Percentiles rank a stretch among this genome's conserved stretches.
These are phyloP conservation scores for Nothophytophthora sp. DNA, from an alignment of 352 stramenopile genomes.

Conservation along the genomic window DNA sequence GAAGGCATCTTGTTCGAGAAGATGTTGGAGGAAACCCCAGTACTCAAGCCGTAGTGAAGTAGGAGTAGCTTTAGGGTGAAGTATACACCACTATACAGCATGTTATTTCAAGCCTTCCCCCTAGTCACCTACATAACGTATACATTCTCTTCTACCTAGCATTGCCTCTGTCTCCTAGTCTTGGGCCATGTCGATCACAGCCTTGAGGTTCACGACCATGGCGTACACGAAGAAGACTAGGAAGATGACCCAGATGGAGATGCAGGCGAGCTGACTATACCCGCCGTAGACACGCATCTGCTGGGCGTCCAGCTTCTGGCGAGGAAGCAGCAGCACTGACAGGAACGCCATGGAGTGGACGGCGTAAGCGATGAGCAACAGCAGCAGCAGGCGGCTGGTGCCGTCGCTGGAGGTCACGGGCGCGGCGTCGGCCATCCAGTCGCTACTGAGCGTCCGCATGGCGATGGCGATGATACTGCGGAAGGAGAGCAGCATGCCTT, in stretches of 20 bases:
- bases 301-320: conserved; percentile 65
- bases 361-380: conserved; percentile 57
- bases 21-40: too few relatives aligned
- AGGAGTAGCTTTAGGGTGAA: too few relatives aligned
- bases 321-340: conserved; percentile 53
- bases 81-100: too few relatives aligned
- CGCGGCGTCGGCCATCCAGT: conserved; percentile 39
- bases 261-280: conserved; percentile 53
- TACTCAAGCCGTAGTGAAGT: too few relatives aligned
- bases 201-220: conserved; percentile 48
- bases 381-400: conserved; percentile 24
- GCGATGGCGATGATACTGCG: conserved; percentile 58
- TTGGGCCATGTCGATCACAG: conserved; percentile 36
- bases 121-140: conserved; percentile 34
- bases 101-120: too few relatives aligned
- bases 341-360: conserved; percentile 57
- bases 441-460: conserved; percentile 54
- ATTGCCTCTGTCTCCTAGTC: conserved; percentile 5
- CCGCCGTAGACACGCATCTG: conserved; percentile 65
- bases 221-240: conserved; percentile 64
- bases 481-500: conserved; percentile 65
- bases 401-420: conserved; percentile 26
- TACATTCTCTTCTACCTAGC: conserved; percentile 10
- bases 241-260: conserved; percentile 57
- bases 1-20: conserved; percentile 19